Base-by-base conservation (phyloP, 2,329 filamentous ascomycete species). In the Drechslerella dactyloides region DNA sequence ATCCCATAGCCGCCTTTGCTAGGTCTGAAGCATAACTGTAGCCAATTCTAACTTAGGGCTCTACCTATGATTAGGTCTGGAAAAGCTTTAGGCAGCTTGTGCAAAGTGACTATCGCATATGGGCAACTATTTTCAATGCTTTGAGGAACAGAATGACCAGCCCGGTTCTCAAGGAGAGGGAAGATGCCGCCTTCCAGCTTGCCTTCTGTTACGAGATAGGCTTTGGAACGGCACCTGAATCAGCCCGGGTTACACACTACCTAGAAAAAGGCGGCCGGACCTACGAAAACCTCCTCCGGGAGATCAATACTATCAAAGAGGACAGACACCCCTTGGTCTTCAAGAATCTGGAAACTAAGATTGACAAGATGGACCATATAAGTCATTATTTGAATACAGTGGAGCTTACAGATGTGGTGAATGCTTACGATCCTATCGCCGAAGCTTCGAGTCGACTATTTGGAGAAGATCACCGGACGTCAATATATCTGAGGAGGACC, bases 171-270 rank as follows among this genome's bases (percentile, higher is more conserved):
- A 3, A 4, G 17, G n/a, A 21, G 8, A 8, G 19, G 5, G 1
- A 6, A 7, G 15, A 24, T 2, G 53, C 53, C 13, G 27, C 33
- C 17, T 56, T 40, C 27, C 53, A 56, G 7, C 33, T 56, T 23
- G 53, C 53, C 13, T 56, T 56, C 30, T 56, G 53, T 19, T 56
- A 56, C 35, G 53, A 56, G 17, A 56, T 56, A 21, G 53, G 53
- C 17, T 56, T 56, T 27, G 53, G 53, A 1, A 44, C 35, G 1
- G 3, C 10, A 1, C 33, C 53, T 11, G 35, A 56, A 17, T 19
- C 33, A 24, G 27, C 40, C 6, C 15, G 15, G 19, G 53, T 56
- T 11, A 17, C n/a, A 8, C 27, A 2, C 8, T 56, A 56, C 13
- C 53, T 56, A 15, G 10, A 35, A 30, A 15, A 56, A 42, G 7